Conservation (phyloP, 257 asterid species). For the Haberlea rhodopensis region DNA sequence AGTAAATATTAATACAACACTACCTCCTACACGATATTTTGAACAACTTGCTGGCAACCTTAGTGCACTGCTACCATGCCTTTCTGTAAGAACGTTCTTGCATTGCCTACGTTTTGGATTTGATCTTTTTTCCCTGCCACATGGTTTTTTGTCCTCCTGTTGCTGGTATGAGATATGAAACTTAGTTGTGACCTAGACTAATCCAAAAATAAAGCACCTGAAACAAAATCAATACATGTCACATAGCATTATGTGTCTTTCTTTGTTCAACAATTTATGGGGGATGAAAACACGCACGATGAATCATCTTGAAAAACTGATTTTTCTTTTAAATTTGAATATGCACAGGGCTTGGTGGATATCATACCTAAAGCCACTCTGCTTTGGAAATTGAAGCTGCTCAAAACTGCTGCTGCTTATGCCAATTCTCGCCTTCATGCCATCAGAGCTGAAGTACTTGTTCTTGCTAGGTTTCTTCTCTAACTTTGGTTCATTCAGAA, state of each 20-base stretch:
- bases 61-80: slow-evolving; percentile 54
- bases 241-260: neutral
- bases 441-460: slow-evolving; percentile 83
- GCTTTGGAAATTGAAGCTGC: slow-evolving; percentile 87
- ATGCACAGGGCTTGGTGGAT: slow-evolving; percentile 62
- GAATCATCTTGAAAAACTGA: slow-evolving; percentile 13
- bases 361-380: slow-evolving; percentile 79
- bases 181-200: neutral
- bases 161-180: neutral
- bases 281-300: neutral
- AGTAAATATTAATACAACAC: slow-evolving; percentile 42
- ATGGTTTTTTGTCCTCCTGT: neutral
- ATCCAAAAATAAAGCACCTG: neutral
- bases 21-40: slow-evolving; percentile 42
- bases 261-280: neutral
- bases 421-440: slow-evolving; percentile 96
- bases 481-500: slow-evolving; percentile 23
- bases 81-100: slow-evolving; percentile 55
- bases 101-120: slow-evolving; percentile 15
- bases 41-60: slow-evolving; percentile 63
- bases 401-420: slow-evolving; percentile 73
- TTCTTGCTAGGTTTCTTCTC: slow-evolving; percentile 75
- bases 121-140: neutral
- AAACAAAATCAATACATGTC: neutral
- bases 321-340: neutral